Base-by-base conservation (phyloP, 306 rosid genomes). In the Cucurbita maxima region DNA sequence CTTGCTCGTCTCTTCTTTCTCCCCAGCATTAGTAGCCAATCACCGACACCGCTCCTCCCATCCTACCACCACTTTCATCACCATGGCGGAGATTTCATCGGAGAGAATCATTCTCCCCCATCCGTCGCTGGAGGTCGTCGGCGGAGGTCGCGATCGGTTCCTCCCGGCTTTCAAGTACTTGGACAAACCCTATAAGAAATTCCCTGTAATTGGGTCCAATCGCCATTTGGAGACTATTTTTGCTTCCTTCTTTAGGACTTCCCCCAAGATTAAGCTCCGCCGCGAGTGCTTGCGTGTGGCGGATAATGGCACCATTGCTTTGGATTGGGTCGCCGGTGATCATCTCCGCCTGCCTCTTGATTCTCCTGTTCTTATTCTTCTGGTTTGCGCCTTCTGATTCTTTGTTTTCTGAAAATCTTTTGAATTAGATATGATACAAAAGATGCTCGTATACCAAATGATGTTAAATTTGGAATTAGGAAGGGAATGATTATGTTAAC, bases 291-390 rank as follows among this genome's bases (percentile, higher is more conserved):
- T 90, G 18, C 84, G 87, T 1, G 83, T 87, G 1, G 37, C 75
- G 5, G 98, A 94, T 47, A 79, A 83, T 8, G 98, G 97, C 3
- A 44, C 87, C 56, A 92, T 94, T 4, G 82, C 98, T 8, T 87
- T 94, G 56, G 98, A 94, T 73, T 94, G 98, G 98, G 91, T 84
- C 61, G 58, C 89, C 51, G 92, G 87, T 16, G 95, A 94, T 40
- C 81, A 87, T 56, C 76, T 48, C 3, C 77, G 63, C 9, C 75
- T 89, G 61, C 77, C 88, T 0, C 66, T 84, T 4, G 87, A 90
- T 25, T 72, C 97, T 75, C 95, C 97, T 0, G 75, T 94, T 73
- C 85, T 90, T 74, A 86, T 94, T 75, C 84, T 94, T 53, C 87
- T 94, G 96, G 98, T 93, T 55, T 58, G 90, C 73, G 60, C 52